Conservation (phyloP, 1,284 basidiomycete genomes). For the Heterobasidion occidentale region DNA sequence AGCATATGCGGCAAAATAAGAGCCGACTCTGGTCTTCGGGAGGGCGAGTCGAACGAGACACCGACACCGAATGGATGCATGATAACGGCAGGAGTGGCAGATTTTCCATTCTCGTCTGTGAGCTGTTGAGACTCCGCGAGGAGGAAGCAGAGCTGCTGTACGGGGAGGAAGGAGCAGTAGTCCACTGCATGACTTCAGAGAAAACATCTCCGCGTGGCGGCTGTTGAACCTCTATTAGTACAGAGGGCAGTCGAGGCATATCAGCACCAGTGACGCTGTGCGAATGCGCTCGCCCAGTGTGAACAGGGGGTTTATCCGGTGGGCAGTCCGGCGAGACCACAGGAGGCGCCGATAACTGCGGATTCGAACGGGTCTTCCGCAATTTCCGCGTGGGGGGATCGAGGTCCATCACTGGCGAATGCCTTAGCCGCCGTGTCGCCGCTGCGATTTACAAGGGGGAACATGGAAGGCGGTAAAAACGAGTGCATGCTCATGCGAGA, state of each 20-base stretch:
- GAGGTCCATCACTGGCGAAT: constrained; percentile 15
- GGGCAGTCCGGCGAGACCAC: not conserved
- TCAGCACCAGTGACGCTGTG: constrained; percentile 73
- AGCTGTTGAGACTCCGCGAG: constrained; percentile 15
- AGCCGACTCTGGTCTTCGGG: constrained; percentile 30
- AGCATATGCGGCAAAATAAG: constrained; percentile 40
- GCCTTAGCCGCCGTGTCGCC: constrained; percentile 17
- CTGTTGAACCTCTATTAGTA: constrained; percentile 11
- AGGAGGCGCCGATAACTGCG: constrained; percentile 34
- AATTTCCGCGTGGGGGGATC: constrained; percentile 39
- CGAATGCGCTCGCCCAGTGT: constrained; percentile 57
- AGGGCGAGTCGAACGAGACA: constrained; percentile 53
- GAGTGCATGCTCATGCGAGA: constrained; percentile 63
- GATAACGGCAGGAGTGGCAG: constrained; percentile 22
- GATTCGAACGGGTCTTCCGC: constrained; percentile 64
- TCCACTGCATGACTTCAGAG: constrained; percentile 58
- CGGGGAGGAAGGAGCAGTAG: constrained; percentile 21
- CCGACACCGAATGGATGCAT: constrained; percentile 56
- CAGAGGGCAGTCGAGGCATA: constrained; percentile 30
- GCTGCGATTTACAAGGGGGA: constrained; percentile 28
- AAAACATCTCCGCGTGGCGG: constrained; percentile 46
- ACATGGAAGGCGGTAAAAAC: constrained; percentile 45
- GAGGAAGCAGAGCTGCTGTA: constrained; percentile 24
- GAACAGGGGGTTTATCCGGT: constrained; percentile 16
- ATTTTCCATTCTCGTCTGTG: constrained; percentile 4